These are phyloP conservation scores for Phanerodontia chrysosporium DNA, from an alignment of 768 basidiomycete genomes.

Conservation along the genomic window DNA sequence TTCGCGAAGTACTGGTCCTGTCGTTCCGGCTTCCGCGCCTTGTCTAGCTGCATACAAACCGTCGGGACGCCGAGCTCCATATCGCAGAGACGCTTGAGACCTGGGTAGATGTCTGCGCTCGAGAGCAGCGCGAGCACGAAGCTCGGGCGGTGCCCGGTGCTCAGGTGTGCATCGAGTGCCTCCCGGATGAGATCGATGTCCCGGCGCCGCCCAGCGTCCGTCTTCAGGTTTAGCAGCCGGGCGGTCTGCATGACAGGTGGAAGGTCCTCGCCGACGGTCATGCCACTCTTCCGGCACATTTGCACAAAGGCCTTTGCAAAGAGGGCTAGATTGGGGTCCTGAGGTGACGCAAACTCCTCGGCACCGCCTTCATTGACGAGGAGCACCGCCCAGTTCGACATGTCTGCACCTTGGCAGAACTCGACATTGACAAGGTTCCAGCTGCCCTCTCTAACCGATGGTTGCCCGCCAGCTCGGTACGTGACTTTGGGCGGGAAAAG, in stretches of 20 bases:
- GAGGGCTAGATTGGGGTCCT: constrained; percentile 35
- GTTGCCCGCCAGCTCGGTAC: constrained; percentile 48
- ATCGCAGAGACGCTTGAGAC: constrained; percentile 75
- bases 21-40: constrained; percentile 53
- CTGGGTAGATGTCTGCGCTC: constrained; percentile 72
- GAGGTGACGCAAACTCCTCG: constrained; percentile 34
- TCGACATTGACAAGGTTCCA: constrained; percentile 78
- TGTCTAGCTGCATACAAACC: constrained; percentile 60
- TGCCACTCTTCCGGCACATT: constrained; percentile 59
- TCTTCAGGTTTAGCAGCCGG: constrained; percentile 29
- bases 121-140: constrained; percentile 73
- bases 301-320: constrained; percentile 50
- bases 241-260: constrained; percentile 35
- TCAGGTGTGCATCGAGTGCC: constrained; percentile 18
- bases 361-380: constrained; percentile 49
- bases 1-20: constrained; percentile 84
- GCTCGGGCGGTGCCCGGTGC: constrained; percentile 38
- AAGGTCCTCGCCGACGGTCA: constrained; percentile 37
- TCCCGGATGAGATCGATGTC: constrained; percentile 41
- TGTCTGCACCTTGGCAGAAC: constrained; percentile 52
- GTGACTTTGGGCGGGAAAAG: constrained; percentile 53
- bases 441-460: constrained; percentile 50
- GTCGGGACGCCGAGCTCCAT: constrained; percentile 72
- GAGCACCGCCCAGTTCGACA: constrained; percentile 63
- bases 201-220: constrained; percentile 30